Percentiles rank a stretch among this genome's conserved stretches.
phyloP scores from a whole-genome alignment of 2,329 filamentous ascomycete genomes.

The Aspergillus caelatus region DNA sequence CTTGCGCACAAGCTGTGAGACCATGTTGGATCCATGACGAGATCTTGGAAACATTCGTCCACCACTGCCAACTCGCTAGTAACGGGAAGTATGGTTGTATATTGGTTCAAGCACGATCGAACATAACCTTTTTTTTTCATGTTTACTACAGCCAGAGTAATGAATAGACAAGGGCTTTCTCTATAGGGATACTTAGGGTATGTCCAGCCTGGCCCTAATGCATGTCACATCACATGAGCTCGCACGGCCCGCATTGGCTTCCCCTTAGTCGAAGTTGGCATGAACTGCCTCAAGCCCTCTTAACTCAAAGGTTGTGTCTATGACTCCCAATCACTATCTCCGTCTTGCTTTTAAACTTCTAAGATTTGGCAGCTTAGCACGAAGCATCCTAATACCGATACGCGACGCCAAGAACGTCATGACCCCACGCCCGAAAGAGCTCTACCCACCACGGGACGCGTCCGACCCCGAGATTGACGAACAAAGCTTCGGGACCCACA shows the following conservation, averaged over 20 bases:
- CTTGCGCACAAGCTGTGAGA: too few relatives aligned
- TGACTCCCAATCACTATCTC: background rate
- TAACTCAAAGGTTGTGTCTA: background rate
- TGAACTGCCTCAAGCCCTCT: too few relatives aligned
- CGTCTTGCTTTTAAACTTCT: background rate
- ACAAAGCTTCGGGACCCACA: background rate
- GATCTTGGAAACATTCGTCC: too few relatives aligned
- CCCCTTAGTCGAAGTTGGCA: background rate
- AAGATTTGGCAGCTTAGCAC: background rate
- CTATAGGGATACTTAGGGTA: too few relatives aligned
- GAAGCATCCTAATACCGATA: background rate
- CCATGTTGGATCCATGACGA: too few relatives aligned
- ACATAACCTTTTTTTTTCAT: too few relatives aligned
- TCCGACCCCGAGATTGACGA: background rate
- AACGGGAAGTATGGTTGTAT: too few relatives aligned
- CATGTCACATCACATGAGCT: background rate
- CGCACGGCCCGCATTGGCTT: background rate
- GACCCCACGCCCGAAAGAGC: background rate
- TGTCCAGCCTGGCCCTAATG: background rate
- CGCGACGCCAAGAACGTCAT: background rate
- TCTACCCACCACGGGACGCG: background rate
- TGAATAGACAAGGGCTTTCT: too few relatives aligned
- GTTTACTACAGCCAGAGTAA: too few relatives aligned
- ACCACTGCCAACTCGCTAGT: rapidly evolving
- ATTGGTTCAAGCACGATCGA: rapidly evolving